phyloP scores from a whole-genome alignment of 768 basidiomycete genomes.

The Boletellus ananas region DNA sequence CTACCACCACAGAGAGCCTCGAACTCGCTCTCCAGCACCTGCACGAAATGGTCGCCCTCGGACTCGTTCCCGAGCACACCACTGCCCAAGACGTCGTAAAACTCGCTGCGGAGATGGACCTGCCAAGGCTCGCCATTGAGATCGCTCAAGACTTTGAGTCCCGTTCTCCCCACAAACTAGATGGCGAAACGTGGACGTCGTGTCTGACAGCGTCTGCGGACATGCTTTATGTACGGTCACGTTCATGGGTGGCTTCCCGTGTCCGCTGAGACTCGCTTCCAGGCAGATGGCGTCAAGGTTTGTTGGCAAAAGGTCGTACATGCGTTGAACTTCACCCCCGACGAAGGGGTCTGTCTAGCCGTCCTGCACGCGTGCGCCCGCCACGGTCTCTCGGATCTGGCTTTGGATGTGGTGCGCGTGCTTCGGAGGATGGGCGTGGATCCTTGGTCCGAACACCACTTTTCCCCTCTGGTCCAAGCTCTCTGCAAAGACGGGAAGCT shows the following conservation, averaged over 20 bases:
- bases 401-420: slow-evolving; percentile 56
- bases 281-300: slow-evolving; percentile 64
- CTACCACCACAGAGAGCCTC: slow-evolving; percentile 45
- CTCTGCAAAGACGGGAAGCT: slow-evolving; percentile 55
- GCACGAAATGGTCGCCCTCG: slow-evolving; percentile 51
- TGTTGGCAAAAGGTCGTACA: slow-evolving; percentile 62
- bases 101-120: slow-evolving; percentile 49
- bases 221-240: slow-evolving; percentile 59
- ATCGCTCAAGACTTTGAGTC: slow-evolving; percentile 60
- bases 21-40: slow-evolving; percentile 65
- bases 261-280: slow-evolving; percentile 1
- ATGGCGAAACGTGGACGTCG: slow-evolving; percentile 55
- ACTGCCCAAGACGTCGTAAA: slow-evolving; percentile 51
- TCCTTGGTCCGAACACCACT: slow-evolving; percentile 66
- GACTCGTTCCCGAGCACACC: slow-evolving; percentile 47
- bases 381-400: slow-evolving; percentile 66
- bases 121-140: slow-evolving; percentile 69
- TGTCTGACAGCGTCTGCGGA: slow-evolving; percentile 66
- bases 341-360: slow-evolving; percentile 69
- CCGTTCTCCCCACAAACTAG: slow-evolving; percentile 49
- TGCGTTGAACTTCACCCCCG: slow-evolving; percentile 51
- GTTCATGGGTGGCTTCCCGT: not conserved
- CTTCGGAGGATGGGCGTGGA: slow-evolving; percentile 47
- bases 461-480: slow-evolving; percentile 73
- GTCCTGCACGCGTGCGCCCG: slow-evolving; percentile 74